Percentiles rank a stretch among this genome's conserved stretches.
Evolutionary conservation across 108 stramenopile species (phyloP).

Genomic region (Cyclotella kingstonii): DNA sequence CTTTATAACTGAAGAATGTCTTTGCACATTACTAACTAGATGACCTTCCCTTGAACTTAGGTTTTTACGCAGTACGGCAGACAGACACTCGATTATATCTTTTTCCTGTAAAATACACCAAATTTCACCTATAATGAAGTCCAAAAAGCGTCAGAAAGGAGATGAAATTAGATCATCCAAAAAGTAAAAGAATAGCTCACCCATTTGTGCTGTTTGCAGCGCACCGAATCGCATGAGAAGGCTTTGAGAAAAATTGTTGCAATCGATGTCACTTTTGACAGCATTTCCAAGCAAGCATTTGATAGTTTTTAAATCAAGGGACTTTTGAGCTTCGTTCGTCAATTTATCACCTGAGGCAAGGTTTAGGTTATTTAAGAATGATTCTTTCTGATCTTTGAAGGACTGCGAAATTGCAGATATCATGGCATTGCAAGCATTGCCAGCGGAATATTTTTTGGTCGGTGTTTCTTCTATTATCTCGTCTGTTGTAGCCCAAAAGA

Average conservation of each 20-base stretch:
- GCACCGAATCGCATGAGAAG: constrained; percentile 46
- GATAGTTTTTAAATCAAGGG: constrained; percentile 51
- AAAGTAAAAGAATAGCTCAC: background rate
- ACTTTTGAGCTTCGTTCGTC: constrained; percentile 66
- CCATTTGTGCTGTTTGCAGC: constrained; percentile 67
- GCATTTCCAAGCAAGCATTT: constrained; percentile 35
- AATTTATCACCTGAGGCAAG: constrained; percentile 52
- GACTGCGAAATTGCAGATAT: constrained; percentile 16
- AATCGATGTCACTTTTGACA: constrained; percentile 7
- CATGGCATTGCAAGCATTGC: constrained; percentile 17
- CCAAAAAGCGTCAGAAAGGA: background rate
- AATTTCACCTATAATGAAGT: constrained; percentile 56
- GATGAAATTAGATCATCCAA: background rate
- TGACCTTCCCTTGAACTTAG: constrained; percentile 1
- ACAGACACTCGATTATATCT: constrained; percentile 42
- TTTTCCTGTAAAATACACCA: constrained; percentile 58
- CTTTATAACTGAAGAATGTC: constrained; percentile 16
- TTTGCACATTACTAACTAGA: constrained; percentile 21
- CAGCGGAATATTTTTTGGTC: constrained; percentile 14
- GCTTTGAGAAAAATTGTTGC: constrained; percentile 27
- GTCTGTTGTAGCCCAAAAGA: constrained; percentile 76
- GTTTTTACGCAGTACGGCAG: constrained; percentile 26
- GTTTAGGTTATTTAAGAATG: constrained; percentile 37
- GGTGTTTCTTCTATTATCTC: constrained; percentile 40
- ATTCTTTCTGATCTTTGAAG: constrained; percentile 2